Conservation (phyloP, 305 asterid species). For the Fraxinus floribunda region DNA sequence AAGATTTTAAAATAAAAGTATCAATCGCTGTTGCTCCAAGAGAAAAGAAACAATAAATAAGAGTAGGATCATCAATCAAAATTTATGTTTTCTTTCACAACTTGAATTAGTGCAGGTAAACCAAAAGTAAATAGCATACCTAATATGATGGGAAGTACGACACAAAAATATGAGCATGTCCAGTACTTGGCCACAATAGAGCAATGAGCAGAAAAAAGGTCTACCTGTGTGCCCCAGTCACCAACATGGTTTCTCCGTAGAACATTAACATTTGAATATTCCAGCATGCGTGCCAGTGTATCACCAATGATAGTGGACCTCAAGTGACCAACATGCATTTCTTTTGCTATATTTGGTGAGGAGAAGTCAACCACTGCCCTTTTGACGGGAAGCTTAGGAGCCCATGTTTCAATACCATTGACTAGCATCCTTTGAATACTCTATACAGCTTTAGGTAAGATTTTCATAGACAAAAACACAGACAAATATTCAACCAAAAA, state of each 20-base stretch:
- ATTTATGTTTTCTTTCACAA: neutral
- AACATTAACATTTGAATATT: constrained; percentile 82
- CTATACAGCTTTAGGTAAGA: constrained; percentile 44
- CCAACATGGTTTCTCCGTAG: constrained; percentile 92
- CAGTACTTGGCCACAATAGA: constrained; percentile 16
- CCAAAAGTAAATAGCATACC: neutral
- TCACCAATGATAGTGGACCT: constrained; percentile 95
- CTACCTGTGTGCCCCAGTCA: constrained; percentile 98
- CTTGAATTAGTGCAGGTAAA: neutral
- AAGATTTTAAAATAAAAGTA: neutral
- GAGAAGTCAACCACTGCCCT: constrained; percentile 89
- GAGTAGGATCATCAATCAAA: neutral
- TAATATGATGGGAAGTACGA: neutral
- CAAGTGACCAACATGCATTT: constrained; percentile 97
- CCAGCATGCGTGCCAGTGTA: constrained; percentile 88
- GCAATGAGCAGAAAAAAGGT: neutral
- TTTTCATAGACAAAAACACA: neutral
- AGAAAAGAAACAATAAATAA: neutral
- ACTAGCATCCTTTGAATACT: constrained; percentile 75
- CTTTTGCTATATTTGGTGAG: constrained; percentile 96
- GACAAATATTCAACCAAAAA: neutral
- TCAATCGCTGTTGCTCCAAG: neutral
- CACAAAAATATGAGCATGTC: neutral
- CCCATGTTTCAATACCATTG: constrained; percentile 81
- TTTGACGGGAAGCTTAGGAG: constrained; percentile 75